A percentile compares a stretch with the other conserved stretches of the same genome.
Evolutionary conservation across 306 rosid genomes (phyloP).

Genomic region (Fagus sylvatica): DNA sequence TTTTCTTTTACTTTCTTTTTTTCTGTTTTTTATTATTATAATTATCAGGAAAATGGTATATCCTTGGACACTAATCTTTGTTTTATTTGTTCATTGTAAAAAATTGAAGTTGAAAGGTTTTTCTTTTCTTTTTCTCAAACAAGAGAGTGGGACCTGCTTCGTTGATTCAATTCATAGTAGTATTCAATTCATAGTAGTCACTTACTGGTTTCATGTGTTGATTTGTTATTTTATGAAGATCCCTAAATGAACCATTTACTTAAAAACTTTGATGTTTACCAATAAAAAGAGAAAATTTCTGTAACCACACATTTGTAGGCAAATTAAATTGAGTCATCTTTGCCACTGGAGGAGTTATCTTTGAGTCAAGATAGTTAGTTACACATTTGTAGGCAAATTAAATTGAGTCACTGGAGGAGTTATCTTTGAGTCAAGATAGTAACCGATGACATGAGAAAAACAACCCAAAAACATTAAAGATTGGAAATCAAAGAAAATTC

Average conservation of each 20-base stretch:
- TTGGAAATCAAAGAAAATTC: no score
- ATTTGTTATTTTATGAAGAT: not conserved
- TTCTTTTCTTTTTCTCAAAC: conserved; percentile 5
- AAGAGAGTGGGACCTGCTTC: not conserved
- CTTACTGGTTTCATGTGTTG: not conserved
- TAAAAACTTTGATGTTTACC: not conserved
- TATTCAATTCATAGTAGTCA: not conserved
- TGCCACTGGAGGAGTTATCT: not conserved
- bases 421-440: not conserved
- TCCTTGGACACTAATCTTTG: conserved; percentile 5
- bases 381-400: not conserved
- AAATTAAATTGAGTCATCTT: not conserved
- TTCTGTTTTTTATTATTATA: conserved; percentile 3
- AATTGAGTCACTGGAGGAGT: no score
- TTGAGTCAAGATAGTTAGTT: not conserved
- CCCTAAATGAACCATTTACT: not conserved
- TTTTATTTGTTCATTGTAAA: conserved; percentile 36
- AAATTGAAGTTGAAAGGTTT: conserved; percentile 12
- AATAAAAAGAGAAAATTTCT: not conserved
- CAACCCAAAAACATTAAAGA: not conserved
- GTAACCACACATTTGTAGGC: no score
- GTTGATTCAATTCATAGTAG: not conserved
- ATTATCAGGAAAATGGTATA: conserved; percentile 15
- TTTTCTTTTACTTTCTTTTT: not conserved
- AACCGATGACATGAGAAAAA: not conserved